Base-by-base conservation (phyloP, 2,329 filamentous ascomycete species). In the Cordyceps cicadae region DNA sequence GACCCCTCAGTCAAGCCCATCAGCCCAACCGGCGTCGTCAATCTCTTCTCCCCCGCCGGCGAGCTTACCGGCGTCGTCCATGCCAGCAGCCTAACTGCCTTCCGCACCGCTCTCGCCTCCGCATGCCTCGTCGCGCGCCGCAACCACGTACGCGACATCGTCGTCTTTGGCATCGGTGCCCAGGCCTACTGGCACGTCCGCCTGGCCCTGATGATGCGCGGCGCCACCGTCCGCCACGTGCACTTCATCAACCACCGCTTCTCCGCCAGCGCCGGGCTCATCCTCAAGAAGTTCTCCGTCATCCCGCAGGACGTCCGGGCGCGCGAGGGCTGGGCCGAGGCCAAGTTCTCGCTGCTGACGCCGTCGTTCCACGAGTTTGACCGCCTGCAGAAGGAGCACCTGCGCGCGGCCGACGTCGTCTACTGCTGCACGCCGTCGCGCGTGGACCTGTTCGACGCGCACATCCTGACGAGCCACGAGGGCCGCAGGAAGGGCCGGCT, bases 121-220 rank as follows among this genome's bases (percentile, higher is more conserved):
- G 83, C 87, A 59, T 85, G 87, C 29, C 79, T 91, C 0, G 78
- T 91, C 39, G 72, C 75, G 21, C 82, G 81, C 43, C 89, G 93
- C 60, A 78, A 82, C 60, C 81, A 82, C 32, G 87, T 96, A 48
- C 86, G 87, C 69, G 90, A 87, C 15, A 70, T 97, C 12, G 87
- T 88, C 15, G 87, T 96, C 58, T 97, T 97, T 71, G 93, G 93
- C 26, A 87, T 88, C 39, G 93, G 93, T 51, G 86, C 88, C 66
- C 92, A 97, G 76, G 93, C 93, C 14, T 96, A 93, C 76, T 97
- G 92, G 92, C 93, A 97, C 71, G 85, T 96, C 49, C 87, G 92
- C 0, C 81, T 97, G 5, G 87, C 92, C 0, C 80, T 97, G 12
- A 80, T 93, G 64, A 80, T 94, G 54, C 87, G 82, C 24, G 84